Evolutionary conservation across 1,284 basidiomycete genomes (phyloP).

Genomic region (Stereum hirsutum): DNA sequence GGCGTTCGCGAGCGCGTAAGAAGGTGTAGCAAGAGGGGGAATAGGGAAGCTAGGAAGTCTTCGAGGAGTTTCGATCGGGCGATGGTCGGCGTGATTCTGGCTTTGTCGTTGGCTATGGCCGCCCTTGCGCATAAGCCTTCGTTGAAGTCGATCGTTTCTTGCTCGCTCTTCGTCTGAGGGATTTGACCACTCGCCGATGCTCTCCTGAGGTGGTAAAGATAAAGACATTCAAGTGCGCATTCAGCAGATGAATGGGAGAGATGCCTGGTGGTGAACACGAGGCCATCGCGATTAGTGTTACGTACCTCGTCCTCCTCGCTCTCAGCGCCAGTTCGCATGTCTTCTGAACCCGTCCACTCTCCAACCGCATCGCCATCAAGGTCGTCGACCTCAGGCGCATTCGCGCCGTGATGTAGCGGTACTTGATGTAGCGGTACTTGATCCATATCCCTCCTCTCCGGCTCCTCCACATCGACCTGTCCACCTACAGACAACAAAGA

Average conservation of each 20-base stretch:
- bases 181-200: slow-evolving; percentile 82
- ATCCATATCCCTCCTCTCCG: too few relatives aligned
- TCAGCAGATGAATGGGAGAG: slow-evolving; percentile 2
- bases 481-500: slow-evolving; percentile 58
- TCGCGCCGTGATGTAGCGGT: slow-evolving; percentile 16
- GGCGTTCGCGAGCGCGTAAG: slow-evolving; percentile 7
- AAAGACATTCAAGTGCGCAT: too few relatives aligned
- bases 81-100: too few relatives aligned
- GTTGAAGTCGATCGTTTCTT: slow-evolving; percentile 52
- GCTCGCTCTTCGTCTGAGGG: slow-evolving; percentile 79
- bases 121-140: slow-evolving; percentile 41
- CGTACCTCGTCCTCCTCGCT: slow-evolving; percentile 58
- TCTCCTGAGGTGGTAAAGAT: slow-evolving; percentile 29
- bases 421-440: slow-evolving; percentile 7
- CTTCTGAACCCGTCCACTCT: slow-evolving; percentile 79
- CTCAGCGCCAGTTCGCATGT: slow-evolving; percentile 36
- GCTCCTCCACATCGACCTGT: slow-evolving; percentile 12
- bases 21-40: slow-evolving; percentile 37
- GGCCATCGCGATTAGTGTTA: slow-evolving; percentile 9
- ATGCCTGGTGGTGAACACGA: slow-evolving; percentile 1
- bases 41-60: slow-evolving; percentile 71
- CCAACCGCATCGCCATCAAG: slow-evolving; percentile 37
- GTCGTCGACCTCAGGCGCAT: slow-evolving; percentile 22
- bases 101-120: too few relatives aligned
- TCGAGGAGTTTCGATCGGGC: slow-evolving; percentile 44